These are phyloP conservation scores for Dioscorea dumetorum DNA, from an alignment of 106 monocot genomes.

Conservation along the genomic window DNA sequence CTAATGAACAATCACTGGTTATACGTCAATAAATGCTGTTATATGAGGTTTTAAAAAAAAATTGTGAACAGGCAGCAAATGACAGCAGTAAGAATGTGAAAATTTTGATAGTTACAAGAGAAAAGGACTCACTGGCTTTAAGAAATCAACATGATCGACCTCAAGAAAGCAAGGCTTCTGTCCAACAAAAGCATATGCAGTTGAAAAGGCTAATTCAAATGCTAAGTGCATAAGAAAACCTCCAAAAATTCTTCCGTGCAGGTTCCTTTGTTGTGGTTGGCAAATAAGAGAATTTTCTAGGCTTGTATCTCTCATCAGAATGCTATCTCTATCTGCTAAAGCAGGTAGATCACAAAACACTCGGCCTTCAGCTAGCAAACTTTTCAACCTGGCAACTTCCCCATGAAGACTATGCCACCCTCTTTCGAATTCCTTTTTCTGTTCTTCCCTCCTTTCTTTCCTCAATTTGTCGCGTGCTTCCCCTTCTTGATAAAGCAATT, in stretches of 20 bases:
- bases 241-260: conserved; percentile 95
- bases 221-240: conserved; percentile 94
- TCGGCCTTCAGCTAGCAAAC: conserved; percentile 70
- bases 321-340: conserved; percentile 86
- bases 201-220: conserved; percentile 92
- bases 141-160: conserved; percentile 96
- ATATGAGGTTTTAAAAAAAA: no score
- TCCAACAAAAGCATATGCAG: conserved; percentile 92
- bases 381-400: conserved; percentile 43
- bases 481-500: conserved; percentile 49
- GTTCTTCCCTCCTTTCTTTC: conserved; percentile 72
- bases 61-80: no score
- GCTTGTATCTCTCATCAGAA: conserved; percentile 69
- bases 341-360: conserved; percentile 95
- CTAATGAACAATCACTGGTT: no score
- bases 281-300: conserved; percentile 92
- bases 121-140: conserved; percentile 76
- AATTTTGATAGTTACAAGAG: no score
- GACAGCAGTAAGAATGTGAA: no score
- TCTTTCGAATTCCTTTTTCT: conserved; percentile 42
- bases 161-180: conserved; percentile 84
- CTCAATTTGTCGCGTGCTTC: conserved; percentile 62
- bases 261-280: conserved; percentile 94
- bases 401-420: conserved; percentile 49
- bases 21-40: no score